phyloP scores from a whole-genome alignment of 2,329 filamentous ascomycete species.

The Triangularia setosa region DNA sequence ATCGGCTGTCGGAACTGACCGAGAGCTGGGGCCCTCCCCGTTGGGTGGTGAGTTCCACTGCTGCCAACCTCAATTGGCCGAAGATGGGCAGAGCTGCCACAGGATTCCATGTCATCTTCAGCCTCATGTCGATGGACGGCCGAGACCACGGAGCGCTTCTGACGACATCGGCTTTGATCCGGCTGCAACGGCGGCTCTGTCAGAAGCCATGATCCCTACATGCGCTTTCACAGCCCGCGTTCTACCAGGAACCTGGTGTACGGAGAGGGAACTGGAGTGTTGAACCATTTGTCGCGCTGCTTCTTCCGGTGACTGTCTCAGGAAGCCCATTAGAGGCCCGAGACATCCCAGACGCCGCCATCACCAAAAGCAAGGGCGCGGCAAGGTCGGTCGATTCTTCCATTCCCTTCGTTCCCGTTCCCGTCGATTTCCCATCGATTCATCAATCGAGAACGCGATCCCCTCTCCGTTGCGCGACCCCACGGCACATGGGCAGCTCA shows the following conservation, averaged over 20 bases:
- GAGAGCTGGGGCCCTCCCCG: background rate
- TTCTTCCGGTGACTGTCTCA: background rate
- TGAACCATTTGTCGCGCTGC: no score
- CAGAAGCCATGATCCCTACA: background rate
- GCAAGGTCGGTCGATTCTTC: background rate
- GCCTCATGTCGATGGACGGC: background rate
- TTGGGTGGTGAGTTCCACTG: background rate
- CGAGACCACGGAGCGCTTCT: background rate
- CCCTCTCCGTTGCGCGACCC: background rate
- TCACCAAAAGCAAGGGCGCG: background rate
- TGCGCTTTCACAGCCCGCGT: background rate
- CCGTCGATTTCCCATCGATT: background rate
- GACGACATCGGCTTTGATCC: background rate
- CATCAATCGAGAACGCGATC: background rate
- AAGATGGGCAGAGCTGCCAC: background rate
- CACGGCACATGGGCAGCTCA: background rate
- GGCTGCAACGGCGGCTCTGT: background rate
- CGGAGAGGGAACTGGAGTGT: background rate
- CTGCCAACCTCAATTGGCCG: constrained; percentile 6
- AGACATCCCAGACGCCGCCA: background rate
- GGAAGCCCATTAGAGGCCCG: background rate
- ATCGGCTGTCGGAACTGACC: constrained; percentile 1
- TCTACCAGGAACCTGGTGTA: background rate
- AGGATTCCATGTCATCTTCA: background rate
- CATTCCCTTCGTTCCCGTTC: background rate